Evolutionary conservation across 2,329 filamentous ascomycete genomes (phyloP), one percentile per base, ranked within the genome.

Genomic region (Aureobasidium mangrovei): DNA sequence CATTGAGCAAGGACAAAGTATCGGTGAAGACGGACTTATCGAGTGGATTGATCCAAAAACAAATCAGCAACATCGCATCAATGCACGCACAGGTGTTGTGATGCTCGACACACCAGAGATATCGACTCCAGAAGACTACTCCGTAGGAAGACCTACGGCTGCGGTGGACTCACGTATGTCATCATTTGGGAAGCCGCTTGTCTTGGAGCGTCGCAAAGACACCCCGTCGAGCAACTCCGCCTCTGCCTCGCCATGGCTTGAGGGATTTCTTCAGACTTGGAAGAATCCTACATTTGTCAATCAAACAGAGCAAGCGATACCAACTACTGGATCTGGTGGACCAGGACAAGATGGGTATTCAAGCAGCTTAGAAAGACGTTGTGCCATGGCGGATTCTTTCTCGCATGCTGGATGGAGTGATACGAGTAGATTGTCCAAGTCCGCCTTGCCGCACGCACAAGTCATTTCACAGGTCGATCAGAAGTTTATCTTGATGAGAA

Each of bases 381-480:
- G 32, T 8, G n/a, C 40, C 10, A 18, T 29, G 18, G 44, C 49
- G 18, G 39, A 53, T n/a, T 59, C 3, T 48, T 63, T 10, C 57
- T 58, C 9, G 60, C 62, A 1, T 24, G 36, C 53, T 10, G 57
- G 53, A 18, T 27, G 27, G 4, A 53, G 31, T n/a, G 44, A 46
- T 18, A 60, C 57, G 0, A 68, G 61, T 12, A 68, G 64, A 55
- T 59, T 96, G 1, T 86, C 83, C 0, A 87, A 83, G 59, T 63
- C 72, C 4, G 77, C 76, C 0, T 71, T 96, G 7, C 65, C 68
- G 1, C 64, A 70, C 6, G 86, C 87, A 0, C 70, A 79, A 46
- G 74, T 95, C 0, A 78, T 98, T 40, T 77, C 83, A 0, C 93
- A 98, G 64, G 85, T 98, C 1, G 91, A 97, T 66, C 77, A 74